Evolutionary conservation across 495 filamentous ascomycete species (phyloP), one percentile per base, ranked within the genome.

Genomic region (Penicillium pulvis): DNA sequence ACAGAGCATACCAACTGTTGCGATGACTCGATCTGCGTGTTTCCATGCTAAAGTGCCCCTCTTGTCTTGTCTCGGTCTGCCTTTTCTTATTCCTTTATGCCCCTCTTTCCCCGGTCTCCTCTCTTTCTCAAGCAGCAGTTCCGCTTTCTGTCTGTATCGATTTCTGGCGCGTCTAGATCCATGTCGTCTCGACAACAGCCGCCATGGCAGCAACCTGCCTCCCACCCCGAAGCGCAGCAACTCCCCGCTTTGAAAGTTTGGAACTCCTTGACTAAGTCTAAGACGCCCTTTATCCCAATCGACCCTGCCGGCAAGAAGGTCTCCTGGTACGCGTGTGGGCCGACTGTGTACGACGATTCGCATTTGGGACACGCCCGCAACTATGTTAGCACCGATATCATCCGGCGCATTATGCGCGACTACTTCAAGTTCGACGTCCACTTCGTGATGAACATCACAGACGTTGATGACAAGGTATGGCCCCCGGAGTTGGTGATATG

Each of bases 361-460:
- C 91, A 97, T 83, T 73, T 97, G 41, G 93, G 93, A 23, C 93
- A 97, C 75, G 91, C 91, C 11, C 79, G 92, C 53, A 98, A 96
- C 75, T 97, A 97, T 87, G 90, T 97, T 53, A 89, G 85, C 31
- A 95, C 91, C 16, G 94, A 98, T 73, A 94, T 98, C 46, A 86
- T 98, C 58, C 84, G 93, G 39, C 83, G 94, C 64, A 91, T 97
- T 61, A 76, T 98, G 75, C 72, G 79, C 60, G 87, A 96, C 68
- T 93, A 95, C 73, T 96, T 97, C 69, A 84, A 85, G 45, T 96
- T 87, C 71, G 79, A 92, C 33, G 85, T 98, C 55, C 83, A 88
- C 44, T 97, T 96, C 80, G 91, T 97, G 47, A 93, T 95, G 89
- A 98, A 98, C 72, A 90, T 96, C 63, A 96, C 93, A 5, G 91